Base-by-base conservation (phyloP, 768 basidiomycete species). In the Amanita brunnescens region DNA sequence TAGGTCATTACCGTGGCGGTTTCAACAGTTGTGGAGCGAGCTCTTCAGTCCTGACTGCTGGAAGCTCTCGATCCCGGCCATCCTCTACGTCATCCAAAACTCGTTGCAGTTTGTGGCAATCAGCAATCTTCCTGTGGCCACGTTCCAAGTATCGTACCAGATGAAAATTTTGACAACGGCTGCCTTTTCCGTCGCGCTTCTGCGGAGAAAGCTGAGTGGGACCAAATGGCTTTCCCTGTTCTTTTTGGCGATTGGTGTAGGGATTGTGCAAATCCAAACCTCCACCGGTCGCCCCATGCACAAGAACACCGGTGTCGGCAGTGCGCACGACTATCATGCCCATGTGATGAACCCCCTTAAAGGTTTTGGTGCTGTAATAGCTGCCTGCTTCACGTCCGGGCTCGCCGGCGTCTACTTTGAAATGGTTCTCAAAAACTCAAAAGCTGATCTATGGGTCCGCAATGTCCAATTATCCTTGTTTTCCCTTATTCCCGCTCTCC, bases 131-230 rank as follows among this genome's bases (percentile, higher is more conserved):
- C 91, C 91, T 34, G 94, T 92, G 48, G 95, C 96, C 12, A 91
- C 95, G 2, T 99, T 97, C 71, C 95, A 98, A 65, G 92, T 97
- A 55, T 90, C 89, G 7, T 95, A 97, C 65, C 93, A 97, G 69
- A 94, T 97, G 93, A 97, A 97, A 68, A 97, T 97, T 64, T 77
- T 97, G 51, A 97, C 93, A 44, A 97, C 93, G 13, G 94, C 92
- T 18, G 91, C 87, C 46, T 94, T 94, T 66, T 91, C 89, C 39
- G 91, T 95, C 49, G 67, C 80, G 1, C 76, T 97, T 54, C 79
- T 95, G 13, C 82, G 91, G 37, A 88, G 76, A 62, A 79, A 76
- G 59, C 73, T 98, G 35, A 75, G 76, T 26, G 67, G 76, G 0
- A 75, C 75, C 2, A 93, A 97, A 63, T 98, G 96, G 95, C 65